Evolutionary conservation across 1,284 basidiomycete species (phyloP).

Genomic region (Termitomyces sp.): DNA sequence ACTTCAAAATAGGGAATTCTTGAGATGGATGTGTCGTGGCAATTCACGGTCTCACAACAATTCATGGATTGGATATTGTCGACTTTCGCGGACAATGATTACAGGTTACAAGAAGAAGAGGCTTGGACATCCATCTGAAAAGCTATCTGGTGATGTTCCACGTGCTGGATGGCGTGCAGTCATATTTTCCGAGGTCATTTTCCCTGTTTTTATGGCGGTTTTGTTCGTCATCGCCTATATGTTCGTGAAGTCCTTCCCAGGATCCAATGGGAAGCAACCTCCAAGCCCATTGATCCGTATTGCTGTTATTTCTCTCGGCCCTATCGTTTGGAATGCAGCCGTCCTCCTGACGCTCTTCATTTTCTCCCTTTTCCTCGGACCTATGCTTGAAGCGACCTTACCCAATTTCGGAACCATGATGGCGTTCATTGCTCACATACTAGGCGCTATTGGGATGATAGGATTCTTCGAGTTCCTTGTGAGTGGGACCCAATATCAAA

Average conservation of each 20-base stretch:
- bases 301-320: constrained; percentile 89
- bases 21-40: constrained; percentile 96
- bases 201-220: constrained; percentile 78
- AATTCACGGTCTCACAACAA: constrained; percentile 96
- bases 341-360: constrained; percentile 85
- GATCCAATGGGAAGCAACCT: constrained; percentile 53
- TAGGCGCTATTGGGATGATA: constrained; percentile 80
- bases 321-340: constrained; percentile 93
- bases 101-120: constrained; percentile 98
- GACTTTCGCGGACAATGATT: constrained; percentile 89
- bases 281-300: constrained; percentile 85
- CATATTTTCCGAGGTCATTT: constrained; percentile 82
- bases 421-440: constrained; percentile 80
- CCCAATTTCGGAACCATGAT: constrained; percentile 87
- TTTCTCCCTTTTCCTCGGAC: constrained; percentile 88
- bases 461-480: constrained; percentile 94
- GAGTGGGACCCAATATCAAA: constrained; percentile 28
- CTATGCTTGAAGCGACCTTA: constrained; percentile 80
- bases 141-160: constrained; percentile 87
- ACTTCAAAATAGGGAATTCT: constrained; percentile 66
- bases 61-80: constrained; percentile 97
- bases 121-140: constrained; percentile 91
- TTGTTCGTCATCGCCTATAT: constrained; percentile 88
- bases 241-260: constrained; percentile 83
- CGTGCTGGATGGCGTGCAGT: constrained; percentile 89